Evolutionary conservation across 2,329 filamentous ascomycete species (phyloP).

Genomic region (Botrytis hyacinthi): DNA sequence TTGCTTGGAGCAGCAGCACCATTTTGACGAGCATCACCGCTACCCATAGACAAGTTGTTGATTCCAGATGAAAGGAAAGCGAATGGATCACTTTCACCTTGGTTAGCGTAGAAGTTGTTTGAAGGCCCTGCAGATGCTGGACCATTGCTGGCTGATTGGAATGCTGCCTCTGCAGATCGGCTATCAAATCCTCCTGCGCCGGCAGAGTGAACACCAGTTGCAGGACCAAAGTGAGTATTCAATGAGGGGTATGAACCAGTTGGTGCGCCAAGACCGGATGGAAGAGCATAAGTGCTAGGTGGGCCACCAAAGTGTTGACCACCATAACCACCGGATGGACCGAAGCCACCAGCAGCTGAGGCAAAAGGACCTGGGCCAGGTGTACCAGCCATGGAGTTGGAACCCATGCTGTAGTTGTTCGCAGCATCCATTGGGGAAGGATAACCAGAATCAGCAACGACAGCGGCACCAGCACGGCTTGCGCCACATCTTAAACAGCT

Average conservation of each 20-base stretch:
- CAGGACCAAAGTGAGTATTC: slow-evolving; percentile 74
- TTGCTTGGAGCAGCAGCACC: slow-evolving; percentile 45
- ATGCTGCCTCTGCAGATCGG: slow-evolving; percentile 89
- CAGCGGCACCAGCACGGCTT: slow-evolving; percentile 86
- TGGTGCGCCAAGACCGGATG: slow-evolving; percentile 77
- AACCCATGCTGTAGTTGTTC: slow-evolving; percentile 80
- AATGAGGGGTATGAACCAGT: slow-evolving; percentile 79
- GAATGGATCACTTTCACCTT: slow-evolving; percentile 71
- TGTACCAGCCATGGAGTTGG: slow-evolving; percentile 81
- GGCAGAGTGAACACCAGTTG: slow-evolving; percentile 75
- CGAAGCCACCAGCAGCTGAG: slow-evolving; percentile 66
- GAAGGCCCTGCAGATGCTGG: slow-evolving; percentile 73
- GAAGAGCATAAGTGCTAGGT: slow-evolving; percentile 84
- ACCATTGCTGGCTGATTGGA: slow-evolving; percentile 83
- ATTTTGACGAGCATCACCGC: slow-evolving; percentile 61
- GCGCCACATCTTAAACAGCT: slow-evolving; percentile 95
- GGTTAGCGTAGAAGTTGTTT: slow-evolving; percentile 63
- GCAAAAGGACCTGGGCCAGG: slow-evolving; percentile 76
- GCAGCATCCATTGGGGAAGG: slow-evolving; percentile 85
- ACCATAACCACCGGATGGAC: slow-evolving; percentile 59
- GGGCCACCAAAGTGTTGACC: slow-evolving; percentile 84
- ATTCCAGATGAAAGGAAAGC: slow-evolving; percentile 76
- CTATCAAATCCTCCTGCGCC: slow-evolving; percentile 88
- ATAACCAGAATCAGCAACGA: slow-evolving; percentile 91
- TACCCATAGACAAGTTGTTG: slow-evolving; percentile 68